A percentile compares a stretch with the other conserved stretches of the same genome.
Evolutionary conservation across 2,329 filamentous ascomycete genomes (phyloP).

Genomic region (Penicillium sumatraense): DNA sequence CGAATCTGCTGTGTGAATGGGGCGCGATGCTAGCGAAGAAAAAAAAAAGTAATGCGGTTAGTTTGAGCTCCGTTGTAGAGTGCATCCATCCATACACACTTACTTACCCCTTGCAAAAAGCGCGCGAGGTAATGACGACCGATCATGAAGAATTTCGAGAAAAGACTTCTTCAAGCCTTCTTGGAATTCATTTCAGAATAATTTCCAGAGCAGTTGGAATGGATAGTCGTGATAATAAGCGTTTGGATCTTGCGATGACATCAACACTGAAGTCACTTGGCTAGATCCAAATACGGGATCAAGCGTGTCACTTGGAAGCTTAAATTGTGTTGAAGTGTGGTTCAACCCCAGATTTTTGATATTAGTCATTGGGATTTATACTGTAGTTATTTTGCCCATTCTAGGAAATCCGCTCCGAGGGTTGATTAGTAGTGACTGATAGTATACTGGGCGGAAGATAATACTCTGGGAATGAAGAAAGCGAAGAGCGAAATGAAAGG

Average conservation of each 20-base stretch:
- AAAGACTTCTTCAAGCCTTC: background rate
- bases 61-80: too few relatives aligned
- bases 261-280: constrained; percentile 11
- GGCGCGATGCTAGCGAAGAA: constrained; percentile 5
- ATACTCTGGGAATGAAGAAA: too few relatives aligned
- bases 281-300: background rate
- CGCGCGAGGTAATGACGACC: constrained; percentile 3
- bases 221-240: background rate
- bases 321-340: background rate
- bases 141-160: constrained; percentile 3
- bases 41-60: too few relatives aligned
- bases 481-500: background rate
- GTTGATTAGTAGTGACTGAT: too few relatives aligned
- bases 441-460: background rate
- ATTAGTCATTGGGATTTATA: background rate
- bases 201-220: background rate
- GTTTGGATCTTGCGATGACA: constrained; percentile 5
- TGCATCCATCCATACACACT: too few relatives aligned
- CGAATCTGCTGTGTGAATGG: constrained; percentile 22
- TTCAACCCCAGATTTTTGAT: background rate
- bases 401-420: background rate
- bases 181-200: background rate
- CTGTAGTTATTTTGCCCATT: background rate
- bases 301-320: background rate
- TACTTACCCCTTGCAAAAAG: constrained; percentile 1